A percentile compares a stretch with the other conserved stretches of the same genome.
Conservation (phyloP, 768 basidiomycete genomes). For the Amanita fuliginea region DNA sequence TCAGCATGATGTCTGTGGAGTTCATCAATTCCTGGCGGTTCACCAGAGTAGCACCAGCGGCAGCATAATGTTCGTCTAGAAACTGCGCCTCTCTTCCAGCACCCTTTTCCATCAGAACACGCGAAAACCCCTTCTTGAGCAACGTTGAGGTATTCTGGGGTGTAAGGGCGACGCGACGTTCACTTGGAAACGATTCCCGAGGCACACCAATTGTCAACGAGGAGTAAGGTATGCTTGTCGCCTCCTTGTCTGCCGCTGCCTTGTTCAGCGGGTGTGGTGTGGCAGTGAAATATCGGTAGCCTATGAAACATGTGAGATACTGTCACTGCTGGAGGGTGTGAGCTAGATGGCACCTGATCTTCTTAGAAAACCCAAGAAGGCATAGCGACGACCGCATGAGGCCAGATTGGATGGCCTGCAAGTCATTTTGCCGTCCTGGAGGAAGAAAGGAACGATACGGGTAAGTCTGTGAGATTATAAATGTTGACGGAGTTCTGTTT, state of each 20-base stretch:
- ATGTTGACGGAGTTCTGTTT: background rate
- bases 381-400: conserved; percentile 14
- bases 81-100: conserved; percentile 72
- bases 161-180: conserved; percentile 72
- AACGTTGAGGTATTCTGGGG: conserved; percentile 68
- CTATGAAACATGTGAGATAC: conserved; percentile 11
- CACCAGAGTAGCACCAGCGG: conserved; percentile 73
- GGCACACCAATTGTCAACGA: conserved; percentile 69
- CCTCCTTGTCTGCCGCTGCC: conserved; percentile 15
- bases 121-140: conserved; percentile 72
- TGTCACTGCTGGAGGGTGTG: background rate
- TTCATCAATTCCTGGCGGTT: conserved; percentile 59
- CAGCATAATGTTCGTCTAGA: conserved; percentile 66
- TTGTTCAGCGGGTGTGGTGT: conserved; percentile 17
- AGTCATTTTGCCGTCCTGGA: conserved; percentile 18
- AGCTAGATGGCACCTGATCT: background rate
- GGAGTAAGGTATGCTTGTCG: conserved; percentile 48
- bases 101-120: conserved; percentile 61
- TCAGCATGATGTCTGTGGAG: conserved; percentile 68
- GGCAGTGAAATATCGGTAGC: conserved; percentile 22
- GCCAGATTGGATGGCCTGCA: conserved; percentile 18
- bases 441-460: conserved; percentile 6
- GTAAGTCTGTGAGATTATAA: background rate
- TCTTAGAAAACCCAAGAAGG: conserved; percentile 3
- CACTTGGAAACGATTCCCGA: conserved; percentile 64